A percentile compares a stretch with the other conserved stretches of the same genome.
phyloP scores from a whole-genome alignment of 768 basidiomycete species.

The Phanerochaete carnosa region DNA sequence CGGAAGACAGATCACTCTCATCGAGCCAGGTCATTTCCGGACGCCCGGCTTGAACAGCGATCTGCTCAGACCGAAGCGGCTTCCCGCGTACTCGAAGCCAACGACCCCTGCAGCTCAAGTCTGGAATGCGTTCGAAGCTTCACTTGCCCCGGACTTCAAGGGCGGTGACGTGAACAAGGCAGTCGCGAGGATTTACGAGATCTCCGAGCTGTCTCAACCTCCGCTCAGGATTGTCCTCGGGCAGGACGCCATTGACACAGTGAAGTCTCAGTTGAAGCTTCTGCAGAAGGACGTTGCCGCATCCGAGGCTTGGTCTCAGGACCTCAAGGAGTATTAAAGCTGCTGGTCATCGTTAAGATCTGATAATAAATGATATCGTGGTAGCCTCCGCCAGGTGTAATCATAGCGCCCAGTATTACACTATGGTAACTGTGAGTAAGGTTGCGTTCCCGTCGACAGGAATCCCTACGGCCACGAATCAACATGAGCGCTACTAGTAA shows the following conservation, averaged over 20 bases:
- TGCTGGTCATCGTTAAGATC: not conserved
- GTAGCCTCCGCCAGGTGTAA: no score
- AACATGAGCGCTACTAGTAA: not conserved
- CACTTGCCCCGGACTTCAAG: not conserved
- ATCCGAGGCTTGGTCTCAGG: conserved; percentile 20
- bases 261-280: conserved; percentile 2
- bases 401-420: no score
- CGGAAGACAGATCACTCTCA: conserved; percentile 16
- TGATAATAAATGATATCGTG: not conserved
- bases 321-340: conserved; percentile 1
- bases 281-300: conserved; percentile 10
- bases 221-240: conserved; percentile 20
- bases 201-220: conserved; percentile 12
- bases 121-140: not conserved
- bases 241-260: conserved; percentile 1
- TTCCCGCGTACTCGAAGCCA: conserved; percentile 9
- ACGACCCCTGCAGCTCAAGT: not conserved
- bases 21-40: conserved; percentile 18
- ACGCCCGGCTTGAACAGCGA: conserved; percentile 2
- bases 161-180: conserved; percentile 18
- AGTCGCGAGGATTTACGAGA: conserved; percentile 15
- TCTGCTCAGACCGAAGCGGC: not conserved
- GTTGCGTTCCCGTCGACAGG: conserved; percentile 56
- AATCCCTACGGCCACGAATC: conserved; percentile 37
- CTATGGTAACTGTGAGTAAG: conserved; percentile 50